These are phyloP conservation scores for Saccharomyces eubayanus DNA, from an alignment of 805 yeast genomes.

Conservation along the genomic window DNA sequence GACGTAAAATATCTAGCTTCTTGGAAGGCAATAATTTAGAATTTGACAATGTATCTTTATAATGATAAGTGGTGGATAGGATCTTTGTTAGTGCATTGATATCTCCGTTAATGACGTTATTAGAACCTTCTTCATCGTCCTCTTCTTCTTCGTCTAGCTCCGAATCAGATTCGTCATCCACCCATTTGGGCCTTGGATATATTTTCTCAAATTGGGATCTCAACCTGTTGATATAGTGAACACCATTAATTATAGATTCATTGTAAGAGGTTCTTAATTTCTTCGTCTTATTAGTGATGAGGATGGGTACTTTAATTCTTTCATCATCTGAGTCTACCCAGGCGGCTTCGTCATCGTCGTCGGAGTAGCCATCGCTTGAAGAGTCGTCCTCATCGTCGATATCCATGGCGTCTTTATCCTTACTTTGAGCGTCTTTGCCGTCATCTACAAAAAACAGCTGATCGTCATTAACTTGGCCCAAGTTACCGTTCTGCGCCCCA, in stretches of 20 bases:
- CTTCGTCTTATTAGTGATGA: constrained; percentile 48
- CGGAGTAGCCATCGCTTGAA: constrained; percentile 28
- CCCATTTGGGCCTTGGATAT: constrained; percentile 86
- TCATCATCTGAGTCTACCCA: constrained; percentile 96
- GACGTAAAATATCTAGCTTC: constrained; percentile 64
- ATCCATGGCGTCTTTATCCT: constrained; percentile 23
- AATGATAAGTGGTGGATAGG: constrained; percentile 34
- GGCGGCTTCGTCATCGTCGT: constrained; percentile 37
- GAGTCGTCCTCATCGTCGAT: constrained; percentile 37
- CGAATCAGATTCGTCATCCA: constrained; percentile 28
- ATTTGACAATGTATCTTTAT: constrained; percentile 32
- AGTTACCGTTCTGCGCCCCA: constrained; percentile 22
- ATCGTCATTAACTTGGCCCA: constrained; percentile 21
- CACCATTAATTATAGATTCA: constrained; percentile 50
- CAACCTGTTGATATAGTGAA: constrained; percentile 52
- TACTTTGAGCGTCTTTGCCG: constrained; percentile 21
- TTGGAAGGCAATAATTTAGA: constrained; percentile 59
- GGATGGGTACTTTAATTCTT: constrained; percentile 49
- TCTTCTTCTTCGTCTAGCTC: constrained; percentile 24
- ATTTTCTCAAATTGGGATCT: constrained; percentile 63
- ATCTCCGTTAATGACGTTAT: constrained; percentile 33
- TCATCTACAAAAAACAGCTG: constrained; percentile 21
- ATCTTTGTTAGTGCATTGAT: constrained; percentile 35
- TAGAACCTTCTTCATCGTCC: constrained; percentile 27
- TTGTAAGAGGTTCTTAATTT: constrained; percentile 59